Evolutionary conservation across 495 filamentous ascomycete genomes (phyloP).

Genomic region (Penicillium soppii): DNA sequence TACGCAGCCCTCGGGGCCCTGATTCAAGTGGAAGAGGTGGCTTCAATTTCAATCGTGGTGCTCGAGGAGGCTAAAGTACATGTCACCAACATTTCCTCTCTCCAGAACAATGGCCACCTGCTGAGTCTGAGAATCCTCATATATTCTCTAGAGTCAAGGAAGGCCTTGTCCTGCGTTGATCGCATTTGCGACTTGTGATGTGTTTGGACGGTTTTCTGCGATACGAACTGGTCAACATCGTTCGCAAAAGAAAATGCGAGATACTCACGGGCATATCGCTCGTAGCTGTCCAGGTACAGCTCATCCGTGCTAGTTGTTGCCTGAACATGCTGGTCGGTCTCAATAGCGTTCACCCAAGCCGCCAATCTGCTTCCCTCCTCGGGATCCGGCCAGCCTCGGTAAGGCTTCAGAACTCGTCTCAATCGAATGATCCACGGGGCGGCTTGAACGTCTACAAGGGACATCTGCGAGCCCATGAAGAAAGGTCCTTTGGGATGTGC

Average conservation of each 20-base stretch:
- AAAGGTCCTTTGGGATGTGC: slow-evolving; percentile 73
- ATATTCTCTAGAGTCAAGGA: slow-evolving; percentile 34
- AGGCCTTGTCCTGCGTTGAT: slow-evolving; percentile 56
- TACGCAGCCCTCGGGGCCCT: slow-evolving; percentile 71
- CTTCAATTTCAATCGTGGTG: slow-evolving; percentile 61
- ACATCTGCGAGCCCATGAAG: slow-evolving; percentile 71
- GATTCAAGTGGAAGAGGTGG: slow-evolving; percentile 74
- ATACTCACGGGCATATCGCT: slow-evolving; percentile 60
- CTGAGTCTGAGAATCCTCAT: too few relatives aligned
- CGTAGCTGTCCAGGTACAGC: slow-evolving; percentile 73
- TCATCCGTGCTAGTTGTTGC: slow-evolving; percentile 74
- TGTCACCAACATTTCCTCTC: background rate
- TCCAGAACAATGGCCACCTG: background rate
- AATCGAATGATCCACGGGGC: slow-evolving; percentile 86
- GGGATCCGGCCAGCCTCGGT: slow-evolving; percentile 76
- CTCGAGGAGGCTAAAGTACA: slow-evolving; percentile 33
- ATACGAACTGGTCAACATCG: slow-evolving; percentile 9
- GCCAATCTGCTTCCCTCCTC: slow-evolving; percentile 69
- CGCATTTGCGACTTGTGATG: slow-evolving; percentile 57
- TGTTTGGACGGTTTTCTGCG: slow-evolving; percentile 60
- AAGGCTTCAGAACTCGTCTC: slow-evolving; percentile 71
- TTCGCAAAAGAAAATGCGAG: background rate
- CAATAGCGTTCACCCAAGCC: slow-evolving; percentile 79
- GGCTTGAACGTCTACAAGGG: slow-evolving; percentile 82
- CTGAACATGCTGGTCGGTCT: slow-evolving; percentile 68